These are phyloP conservation scores for Penicillium verhagenii DNA, from an alignment of 495 filamentous ascomycete genomes.

Conservation along the genomic window DNA sequence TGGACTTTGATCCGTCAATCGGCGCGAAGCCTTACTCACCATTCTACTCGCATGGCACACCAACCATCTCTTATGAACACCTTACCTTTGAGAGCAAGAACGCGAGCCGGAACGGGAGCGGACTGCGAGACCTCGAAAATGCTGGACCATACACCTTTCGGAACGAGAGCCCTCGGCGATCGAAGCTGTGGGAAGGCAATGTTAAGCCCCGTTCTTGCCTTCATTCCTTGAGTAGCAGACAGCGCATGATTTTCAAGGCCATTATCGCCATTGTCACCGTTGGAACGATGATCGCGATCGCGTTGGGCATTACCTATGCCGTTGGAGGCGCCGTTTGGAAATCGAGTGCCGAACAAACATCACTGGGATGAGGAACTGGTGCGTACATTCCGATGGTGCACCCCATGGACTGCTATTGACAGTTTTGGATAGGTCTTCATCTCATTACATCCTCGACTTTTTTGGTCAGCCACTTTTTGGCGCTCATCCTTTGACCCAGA, in stretches of 20 bases:
- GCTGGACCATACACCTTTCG: constrained; percentile 19
- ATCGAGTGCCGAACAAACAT: constrained; percentile 27
- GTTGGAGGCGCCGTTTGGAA: constrained; percentile 61
- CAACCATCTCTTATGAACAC: constrained; percentile 47
- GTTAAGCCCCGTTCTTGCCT: constrained; percentile 35
- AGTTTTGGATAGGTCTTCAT: background rate
- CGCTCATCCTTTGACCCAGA: background rate
- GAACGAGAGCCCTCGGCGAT: constrained; percentile 26
- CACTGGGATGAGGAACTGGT: constrained; percentile 16
- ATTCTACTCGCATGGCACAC: constrained; percentile 57
- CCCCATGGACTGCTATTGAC: background rate
- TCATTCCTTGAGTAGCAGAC: constrained; percentile 44
- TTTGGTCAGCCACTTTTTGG: background rate
- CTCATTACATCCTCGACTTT: background rate
- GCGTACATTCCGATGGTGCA: background rate
- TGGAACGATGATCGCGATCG: constrained; percentile 60
- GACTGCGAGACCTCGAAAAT: constrained; percentile 32
- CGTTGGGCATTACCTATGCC: constrained; percentile 60
- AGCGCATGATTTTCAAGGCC: constrained; percentile 51
- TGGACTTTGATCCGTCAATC: constrained; percentile 42
- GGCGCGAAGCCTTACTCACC: constrained; percentile 55
- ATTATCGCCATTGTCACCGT: constrained; percentile 55
- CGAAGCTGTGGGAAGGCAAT: constrained; percentile 44
- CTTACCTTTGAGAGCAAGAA: constrained; percentile 39
- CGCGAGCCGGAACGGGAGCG: constrained; percentile 15